These are phyloP conservation scores for Colletotrichum caudatum DNA, from an alignment of 2,329 filamentous ascomycete species.

Conservation along the genomic window DNA sequence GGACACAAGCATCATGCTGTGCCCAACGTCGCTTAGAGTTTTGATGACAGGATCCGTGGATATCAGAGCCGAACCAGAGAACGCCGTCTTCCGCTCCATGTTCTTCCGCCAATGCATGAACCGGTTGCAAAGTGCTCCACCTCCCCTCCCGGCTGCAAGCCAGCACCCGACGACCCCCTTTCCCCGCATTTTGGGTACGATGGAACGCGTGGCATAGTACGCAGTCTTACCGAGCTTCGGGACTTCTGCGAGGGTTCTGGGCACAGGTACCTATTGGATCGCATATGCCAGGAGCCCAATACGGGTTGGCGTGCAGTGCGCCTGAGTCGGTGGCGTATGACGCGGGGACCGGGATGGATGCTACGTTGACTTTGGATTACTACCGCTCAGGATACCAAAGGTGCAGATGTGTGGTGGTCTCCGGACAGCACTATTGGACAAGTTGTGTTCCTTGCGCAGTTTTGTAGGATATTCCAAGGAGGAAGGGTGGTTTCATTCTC, in stretches of 20 bases:
- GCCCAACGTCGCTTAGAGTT: not conserved
- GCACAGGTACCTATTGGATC: constrained; percentile 13
- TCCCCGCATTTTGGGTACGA: constrained; percentile 17
- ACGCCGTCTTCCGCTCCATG: not conserved
- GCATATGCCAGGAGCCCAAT: not conserved
- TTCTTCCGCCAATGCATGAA: constrained; percentile 36
- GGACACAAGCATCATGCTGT: not conserved
- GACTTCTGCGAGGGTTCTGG: not conserved
- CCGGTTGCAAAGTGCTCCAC: constrained; percentile 6
- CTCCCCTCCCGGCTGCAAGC: constrained; percentile 5
- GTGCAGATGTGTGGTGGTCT: not conserved
- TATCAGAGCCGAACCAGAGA: constrained; percentile 21
- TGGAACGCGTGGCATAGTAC: not conserved
- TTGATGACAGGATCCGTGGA: constrained; percentile 19
- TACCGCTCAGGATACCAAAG: not conserved
- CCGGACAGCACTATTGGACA: not conserved
- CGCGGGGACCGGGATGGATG: not conserved
- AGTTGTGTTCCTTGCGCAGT: not conserved
- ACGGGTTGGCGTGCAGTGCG: not conserved
- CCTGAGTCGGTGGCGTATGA: not conserved
- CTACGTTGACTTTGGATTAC: not conserved
- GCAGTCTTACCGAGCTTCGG: not conserved
- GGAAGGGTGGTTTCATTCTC: too few species aligned
- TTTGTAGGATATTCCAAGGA: not conserved
- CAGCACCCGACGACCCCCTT: constrained; percentile 7